phyloP scores from a whole-genome alignment of 352 stramenopile genomes.

The Peronospora farinosa region DNA sequence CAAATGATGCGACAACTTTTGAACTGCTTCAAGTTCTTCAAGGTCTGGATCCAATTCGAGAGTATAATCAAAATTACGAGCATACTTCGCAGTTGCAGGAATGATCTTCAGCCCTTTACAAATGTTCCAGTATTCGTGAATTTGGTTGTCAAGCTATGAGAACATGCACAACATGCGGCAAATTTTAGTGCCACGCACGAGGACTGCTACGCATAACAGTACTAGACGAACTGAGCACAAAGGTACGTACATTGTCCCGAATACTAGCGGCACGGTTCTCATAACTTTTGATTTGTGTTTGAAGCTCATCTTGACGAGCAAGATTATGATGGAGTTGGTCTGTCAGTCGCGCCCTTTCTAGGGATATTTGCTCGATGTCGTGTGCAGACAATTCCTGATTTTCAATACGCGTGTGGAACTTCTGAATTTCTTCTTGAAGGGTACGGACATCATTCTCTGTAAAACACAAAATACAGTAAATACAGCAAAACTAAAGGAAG shows the following conservation, averaged over 20 bases:
- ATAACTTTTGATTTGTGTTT: constrained; percentile 51
- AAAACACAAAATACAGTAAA: constrained; percentile 7
- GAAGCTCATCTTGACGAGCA: constrained; percentile 48
- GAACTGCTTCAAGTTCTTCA: constrained; percentile 50
- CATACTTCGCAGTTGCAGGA: constrained; percentile 78
- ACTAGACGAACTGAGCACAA: background rate
- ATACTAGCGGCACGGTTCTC: constrained; percentile 63
- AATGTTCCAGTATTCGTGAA: constrained; percentile 78
- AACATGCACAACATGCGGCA: constrained; percentile 1
- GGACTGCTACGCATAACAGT: background rate
- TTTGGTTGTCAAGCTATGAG: constrained; percentile 44
- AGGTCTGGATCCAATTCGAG: constrained; percentile 62
- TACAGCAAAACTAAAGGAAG: background rate
- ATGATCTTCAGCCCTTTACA: constrained; percentile 84
- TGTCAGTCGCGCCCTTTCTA: constrained; percentile 64
- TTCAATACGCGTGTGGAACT: constrained; percentile 57
- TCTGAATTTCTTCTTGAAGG: constrained; percentile 56
- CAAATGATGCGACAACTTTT: constrained; percentile 52
- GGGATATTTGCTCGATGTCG: constrained; percentile 67
- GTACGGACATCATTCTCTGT: constrained; percentile 44
- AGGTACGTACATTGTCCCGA: constrained; percentile 49
- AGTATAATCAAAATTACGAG: constrained; percentile 61
- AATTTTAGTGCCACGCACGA: constrained; percentile 1
- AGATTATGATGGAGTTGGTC: constrained; percentile 67
- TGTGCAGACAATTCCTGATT: constrained; percentile 74